A percentile compares a stretch with the other conserved stretches of the same genome.
phyloP scores from a whole-genome alignment of 306 rosid species.

The Cucumis melo region DNA sequence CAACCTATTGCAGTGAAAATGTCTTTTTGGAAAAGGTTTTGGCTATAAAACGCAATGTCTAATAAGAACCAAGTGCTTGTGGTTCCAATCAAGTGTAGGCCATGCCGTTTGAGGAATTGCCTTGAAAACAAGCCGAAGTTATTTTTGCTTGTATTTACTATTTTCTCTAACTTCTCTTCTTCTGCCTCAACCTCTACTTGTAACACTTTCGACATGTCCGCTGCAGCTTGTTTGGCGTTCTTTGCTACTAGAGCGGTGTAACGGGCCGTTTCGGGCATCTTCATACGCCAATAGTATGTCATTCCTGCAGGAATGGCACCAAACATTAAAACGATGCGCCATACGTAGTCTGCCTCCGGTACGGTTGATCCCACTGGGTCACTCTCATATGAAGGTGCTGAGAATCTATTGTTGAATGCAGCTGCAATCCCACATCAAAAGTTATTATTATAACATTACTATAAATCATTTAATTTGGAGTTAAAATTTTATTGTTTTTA shows the following conservation, averaged over 20 bases:
- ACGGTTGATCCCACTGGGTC: slow-evolving; percentile 15
- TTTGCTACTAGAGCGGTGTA: slow-evolving; percentile 72
- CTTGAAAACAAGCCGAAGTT: slow-evolving; percentile 44
- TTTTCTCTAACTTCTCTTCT: slow-evolving; percentile 21
- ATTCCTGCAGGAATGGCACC: slow-evolving; percentile 62
- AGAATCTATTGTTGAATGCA: slow-evolving; percentile 32
- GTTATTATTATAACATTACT: too few species aligned
- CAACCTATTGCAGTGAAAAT: slow-evolving; percentile 67
- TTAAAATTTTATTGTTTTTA: too few species aligned
- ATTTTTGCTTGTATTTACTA: not conserved
- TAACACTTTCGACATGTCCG: slow-evolving; percentile 70
- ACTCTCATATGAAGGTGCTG: slow-evolving; percentile 27
- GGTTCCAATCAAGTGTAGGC: slow-evolving; percentile 68
- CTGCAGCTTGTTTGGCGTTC: slow-evolving; percentile 59
- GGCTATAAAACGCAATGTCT: slow-evolving; percentile 85
- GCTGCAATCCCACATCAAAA: not conserved
- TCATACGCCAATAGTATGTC: slow-evolving; percentile 91
- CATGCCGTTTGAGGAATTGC: slow-evolving; percentile 48
- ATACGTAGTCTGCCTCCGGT: slow-evolving; percentile 48
- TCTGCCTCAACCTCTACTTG: slow-evolving; percentile 50
- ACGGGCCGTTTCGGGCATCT: slow-evolving; percentile 89
- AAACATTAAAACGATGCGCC: slow-evolving; percentile 66
- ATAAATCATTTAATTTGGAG: too few species aligned
- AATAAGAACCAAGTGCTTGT: slow-evolving; percentile 62
- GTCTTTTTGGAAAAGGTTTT: slow-evolving; percentile 85